Percentiles rank a stretch among this genome's conserved stretches.
These are phyloP conservation scores for Gynochthodes officinalis DNA, from an alignment of 257 asterid species.

Conservation along the genomic window DNA sequence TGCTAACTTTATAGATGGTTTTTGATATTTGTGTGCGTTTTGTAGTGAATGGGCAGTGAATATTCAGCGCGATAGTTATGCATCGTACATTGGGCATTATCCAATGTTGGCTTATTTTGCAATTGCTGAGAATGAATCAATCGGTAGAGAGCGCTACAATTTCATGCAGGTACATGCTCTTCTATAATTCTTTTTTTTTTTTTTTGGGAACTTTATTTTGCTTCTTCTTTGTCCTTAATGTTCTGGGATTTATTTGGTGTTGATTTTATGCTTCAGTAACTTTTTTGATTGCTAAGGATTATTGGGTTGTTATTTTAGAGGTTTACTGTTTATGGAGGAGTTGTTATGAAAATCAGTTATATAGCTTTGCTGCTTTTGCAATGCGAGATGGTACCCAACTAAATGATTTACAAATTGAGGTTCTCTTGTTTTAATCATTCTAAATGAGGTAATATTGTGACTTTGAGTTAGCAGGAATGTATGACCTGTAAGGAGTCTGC, in stretches of 20 bases:
- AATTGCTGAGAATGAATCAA: slow-evolving; percentile 92
- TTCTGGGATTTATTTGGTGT: neutral
- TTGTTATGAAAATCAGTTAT: neutral
- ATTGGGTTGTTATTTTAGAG: neutral
- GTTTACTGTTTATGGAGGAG: neutral
- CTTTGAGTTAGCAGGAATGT: neutral
- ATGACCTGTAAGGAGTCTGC: neutral
- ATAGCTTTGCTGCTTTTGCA: neutral
- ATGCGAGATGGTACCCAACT: neutral
- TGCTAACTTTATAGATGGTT: neutral
- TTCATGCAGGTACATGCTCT: slow-evolving; percentile 73
- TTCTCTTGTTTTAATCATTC: no score
- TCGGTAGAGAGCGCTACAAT: slow-evolving; percentile 97
- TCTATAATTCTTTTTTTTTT: neutral
- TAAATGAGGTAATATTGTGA: no score
- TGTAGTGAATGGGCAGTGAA: slow-evolving; percentile 99
- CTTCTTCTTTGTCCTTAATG: neutral
- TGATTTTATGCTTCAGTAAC: neutral
- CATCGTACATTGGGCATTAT: slow-evolving; percentile 91
- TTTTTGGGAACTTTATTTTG: neutral
- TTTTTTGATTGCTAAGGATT: neutral
- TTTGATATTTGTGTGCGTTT: neutral
- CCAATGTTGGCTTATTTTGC: slow-evolving; percentile 87
- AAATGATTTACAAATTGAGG: neutral
- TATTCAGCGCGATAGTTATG: slow-evolving; percentile 83